phyloP scores from a whole-genome alignment of 176 grass and related monocot species.

The Leersia perrieri region DNA sequence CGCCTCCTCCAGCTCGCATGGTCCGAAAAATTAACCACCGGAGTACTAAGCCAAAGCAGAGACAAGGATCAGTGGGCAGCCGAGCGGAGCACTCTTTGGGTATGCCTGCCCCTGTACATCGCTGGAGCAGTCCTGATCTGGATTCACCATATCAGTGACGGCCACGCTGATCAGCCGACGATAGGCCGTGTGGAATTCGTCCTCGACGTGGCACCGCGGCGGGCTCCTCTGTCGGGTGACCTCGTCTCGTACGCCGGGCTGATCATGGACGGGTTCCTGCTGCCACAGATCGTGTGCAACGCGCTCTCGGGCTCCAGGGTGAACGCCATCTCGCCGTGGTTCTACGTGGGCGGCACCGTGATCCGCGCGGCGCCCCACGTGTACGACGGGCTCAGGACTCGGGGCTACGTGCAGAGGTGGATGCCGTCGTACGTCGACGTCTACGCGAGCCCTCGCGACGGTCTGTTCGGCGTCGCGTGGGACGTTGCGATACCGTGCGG shows the following conservation, averaged over 20 bases:
- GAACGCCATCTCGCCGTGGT: conserved; percentile 38
- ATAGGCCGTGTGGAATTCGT: too few relatives aligned
- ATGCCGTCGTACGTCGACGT: conserved; percentile 35
- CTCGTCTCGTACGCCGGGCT: conserved; percentile 45
- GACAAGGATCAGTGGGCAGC: too few relatives aligned
- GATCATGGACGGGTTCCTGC: conserved; percentile 53
- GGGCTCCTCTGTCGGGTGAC: conserved; percentile 10
- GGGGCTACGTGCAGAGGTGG: neutral
- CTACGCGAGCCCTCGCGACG: conserved; percentile 36
- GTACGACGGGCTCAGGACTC: conserved; percentile 44
- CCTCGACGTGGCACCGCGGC: too few relatives aligned
- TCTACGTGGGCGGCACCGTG: conserved; percentile 48
- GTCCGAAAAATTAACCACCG: too few relatives aligned
- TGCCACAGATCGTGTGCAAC: conserved; percentile 53
- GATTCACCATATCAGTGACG: too few relatives aligned
- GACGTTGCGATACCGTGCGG: neutral
- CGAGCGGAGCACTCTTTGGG: conserved; percentile 29
- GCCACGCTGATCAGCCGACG: too few relatives aligned
- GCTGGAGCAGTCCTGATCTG: conserved; percentile 14
- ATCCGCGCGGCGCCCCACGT: conserved; percentile 43
- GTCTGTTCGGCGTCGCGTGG: conserved; percentile 45
- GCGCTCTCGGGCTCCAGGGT: conserved; percentile 13
- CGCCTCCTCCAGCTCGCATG: conserved; percentile 31
- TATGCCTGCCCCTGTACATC: conserved; percentile 37
- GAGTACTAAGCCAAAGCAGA: too few relatives aligned